Base-by-base conservation (phyloP, 2,329 filamentous ascomycete genomes). In the Calonectria montana region DNA sequence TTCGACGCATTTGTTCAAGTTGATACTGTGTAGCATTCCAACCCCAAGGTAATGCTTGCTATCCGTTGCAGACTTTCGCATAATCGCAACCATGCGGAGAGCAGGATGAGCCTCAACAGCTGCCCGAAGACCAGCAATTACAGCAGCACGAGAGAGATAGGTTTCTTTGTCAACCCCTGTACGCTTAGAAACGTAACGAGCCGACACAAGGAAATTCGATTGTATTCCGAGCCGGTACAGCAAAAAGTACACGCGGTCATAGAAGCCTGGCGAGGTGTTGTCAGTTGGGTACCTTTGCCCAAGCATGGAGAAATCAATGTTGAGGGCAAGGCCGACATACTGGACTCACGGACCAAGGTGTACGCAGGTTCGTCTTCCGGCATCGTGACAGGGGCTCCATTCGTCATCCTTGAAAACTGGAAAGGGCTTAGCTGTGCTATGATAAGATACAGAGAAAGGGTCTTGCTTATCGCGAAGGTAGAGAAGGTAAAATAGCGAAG, bases 171-270 rank as follows among this genome's bases (percentile, higher is more conserved):
- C 55, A 0, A 35, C 21, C 12, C 62, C 64, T 5, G 69, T 43
- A 0, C 48, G 50, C 2, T 65, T 41, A 0, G 71, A 57, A 37
- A 39, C 68, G n/a, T 79, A 79, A 6, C 69, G 63, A 21, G 75
- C 77, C 10, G 76, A 71, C 1, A 78, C 72, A 35, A 76, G 35
- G 9, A 79, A 68, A 23, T 79, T 79, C n/a, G 76, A 76, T 31
- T 75, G 73, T 10, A 76, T 71, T 12, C 76, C 77, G 9, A 78
- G 73, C 2, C 75, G 73, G 13, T 79, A 75, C 10, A 65, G 25
- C 57, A 68, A 67, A 48, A 67, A 73, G 47, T 64, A 70, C 57
- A 73, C 61, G 47, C 59, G 62, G 12, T 73, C 67, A 45, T 70
- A 70, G 37, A 70, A 70, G 39, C 37, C 70, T 73, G 23, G 18